These are phyloP conservation scores for Leucaena leucocephala DNA, from an alignment of 306 rosid species.

Conservation along the genomic window DNA sequence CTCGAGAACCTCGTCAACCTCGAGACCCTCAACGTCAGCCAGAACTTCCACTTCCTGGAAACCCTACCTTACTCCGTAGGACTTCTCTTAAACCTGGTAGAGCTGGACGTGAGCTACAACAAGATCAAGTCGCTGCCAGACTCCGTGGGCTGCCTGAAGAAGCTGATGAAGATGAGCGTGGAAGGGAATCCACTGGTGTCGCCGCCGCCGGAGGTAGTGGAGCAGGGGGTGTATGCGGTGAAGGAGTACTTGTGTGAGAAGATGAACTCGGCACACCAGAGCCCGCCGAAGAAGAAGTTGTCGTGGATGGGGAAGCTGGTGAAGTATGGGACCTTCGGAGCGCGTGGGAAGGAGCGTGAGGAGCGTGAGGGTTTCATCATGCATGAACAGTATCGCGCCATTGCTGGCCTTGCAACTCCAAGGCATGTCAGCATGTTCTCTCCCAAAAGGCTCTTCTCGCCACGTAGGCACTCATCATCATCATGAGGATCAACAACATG, in stretches of 20 bases:
- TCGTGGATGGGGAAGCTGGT: slow-evolving; percentile 72
- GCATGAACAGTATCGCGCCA: slow-evolving; percentile 56
- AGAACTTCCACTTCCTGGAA: slow-evolving; percentile 77
- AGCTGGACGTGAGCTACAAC: slow-evolving; percentile 89
- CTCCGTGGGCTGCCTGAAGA: slow-evolving; percentile 79
- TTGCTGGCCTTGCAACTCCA: slow-evolving; percentile 76
- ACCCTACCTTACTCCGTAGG: slow-evolving; percentile 81
- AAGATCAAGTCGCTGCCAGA: slow-evolving; percentile 60
- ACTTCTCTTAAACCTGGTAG: slow-evolving; percentile 71
- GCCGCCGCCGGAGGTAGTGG: slow-evolving; percentile 70
- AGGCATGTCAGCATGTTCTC: slow-evolving; percentile 71
- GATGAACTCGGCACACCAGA: slow-evolving; percentile 50
- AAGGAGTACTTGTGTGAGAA: slow-evolving; percentile 64
- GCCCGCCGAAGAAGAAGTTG: slow-evolving; percentile 52
- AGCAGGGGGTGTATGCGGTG: slow-evolving; percentile 66
- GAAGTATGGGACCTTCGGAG: slow-evolving; percentile 63
- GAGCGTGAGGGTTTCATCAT: slow-evolving; percentile 40
- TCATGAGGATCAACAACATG: too few species aligned
- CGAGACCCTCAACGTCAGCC: slow-evolving; percentile 79
- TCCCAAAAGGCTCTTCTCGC: slow-evolving; percentile 77
- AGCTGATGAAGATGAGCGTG: slow-evolving; percentile 61
- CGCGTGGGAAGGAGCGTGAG: slow-evolving; percentile 12
- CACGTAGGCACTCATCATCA: slow-evolving; percentile 44
- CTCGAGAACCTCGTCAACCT: slow-evolving; percentile 88
- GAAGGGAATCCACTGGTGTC: slow-evolving; percentile 82